Percentiles rank a stretch among this genome's conserved stretches.
Conservation (phyloP, 164 flowering plant species). For the Liriodendron chinense region DNA sequence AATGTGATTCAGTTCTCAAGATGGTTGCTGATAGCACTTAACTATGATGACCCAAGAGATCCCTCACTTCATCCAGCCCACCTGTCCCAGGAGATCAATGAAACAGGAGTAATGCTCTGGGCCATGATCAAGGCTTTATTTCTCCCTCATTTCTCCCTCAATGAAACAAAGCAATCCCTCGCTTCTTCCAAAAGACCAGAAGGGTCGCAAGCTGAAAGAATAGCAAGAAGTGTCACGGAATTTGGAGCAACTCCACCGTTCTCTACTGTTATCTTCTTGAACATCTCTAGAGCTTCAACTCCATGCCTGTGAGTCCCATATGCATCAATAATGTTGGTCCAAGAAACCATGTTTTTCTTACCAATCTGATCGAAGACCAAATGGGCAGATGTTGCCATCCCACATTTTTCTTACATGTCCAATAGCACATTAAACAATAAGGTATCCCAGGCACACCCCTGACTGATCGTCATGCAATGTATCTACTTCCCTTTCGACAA, state of each 20-base stretch:
- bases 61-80: constrained; percentile 47
- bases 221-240: constrained; percentile 42
- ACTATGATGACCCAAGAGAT: constrained; percentile 18
- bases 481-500: constrained; percentile 47
- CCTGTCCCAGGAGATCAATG: constrained; percentile 46
- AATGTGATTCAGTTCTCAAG: neutral
- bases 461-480: constrained; percentile 41
- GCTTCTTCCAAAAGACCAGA: constrained; percentile 48
- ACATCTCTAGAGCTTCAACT: constrained; percentile 41
- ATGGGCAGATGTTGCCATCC: constrained; percentile 28
- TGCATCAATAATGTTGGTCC: constrained; percentile 53
- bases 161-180: constrained; percentile 28
- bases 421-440: constrained; percentile 43
- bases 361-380: constrained; percentile 27
- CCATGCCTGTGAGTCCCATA: constrained; percentile 46
- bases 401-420: constrained; percentile 59
- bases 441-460: constrained; percentile 35
- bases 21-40: no score
- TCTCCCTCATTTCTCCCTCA: constrained; percentile 33
- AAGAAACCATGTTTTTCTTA: constrained; percentile 34
- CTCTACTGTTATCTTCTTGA: constrained; percentile 32
- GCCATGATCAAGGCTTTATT: constrained; percentile 31
- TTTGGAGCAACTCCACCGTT: constrained; percentile 32
- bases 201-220: constrained; percentile 59
- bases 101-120: constrained; percentile 55